These are phyloP conservation scores for Selaginella moellendorffii DNA, from an alignment of 75 land plant species.

Conservation along the genomic window DNA sequence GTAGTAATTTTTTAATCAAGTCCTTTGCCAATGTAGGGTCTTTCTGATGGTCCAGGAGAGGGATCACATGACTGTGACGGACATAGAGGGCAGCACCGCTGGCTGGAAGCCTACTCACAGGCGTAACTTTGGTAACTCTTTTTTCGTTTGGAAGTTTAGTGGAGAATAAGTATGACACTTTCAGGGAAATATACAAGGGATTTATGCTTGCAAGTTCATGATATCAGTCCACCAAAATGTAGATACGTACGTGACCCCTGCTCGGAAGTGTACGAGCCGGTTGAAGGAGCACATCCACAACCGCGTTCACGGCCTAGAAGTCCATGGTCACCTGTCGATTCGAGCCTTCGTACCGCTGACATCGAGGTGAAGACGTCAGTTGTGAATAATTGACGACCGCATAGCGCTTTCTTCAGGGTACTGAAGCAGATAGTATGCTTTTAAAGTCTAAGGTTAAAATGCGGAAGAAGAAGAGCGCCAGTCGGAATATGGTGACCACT, in stretches of 20 bases:
- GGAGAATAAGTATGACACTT: background rate
- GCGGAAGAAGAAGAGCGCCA: background rate
- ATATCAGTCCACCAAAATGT: background rate
- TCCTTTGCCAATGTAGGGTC: constrained; percentile 9
- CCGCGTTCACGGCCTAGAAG: background rate
- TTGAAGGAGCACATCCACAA: background rate
- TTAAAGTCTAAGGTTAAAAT: background rate
- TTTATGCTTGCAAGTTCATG: constrained; percentile 2
- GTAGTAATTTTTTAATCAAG: background rate
- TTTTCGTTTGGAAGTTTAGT: background rate
- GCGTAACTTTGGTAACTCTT: constrained; percentile 7
- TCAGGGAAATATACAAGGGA: constrained; percentile 4
- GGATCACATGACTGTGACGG: background rate
- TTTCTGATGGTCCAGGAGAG: constrained; percentile 9
- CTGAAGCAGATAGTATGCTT: background rate
- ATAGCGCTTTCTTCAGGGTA: constrained; percentile 6
- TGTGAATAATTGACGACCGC: background rate
- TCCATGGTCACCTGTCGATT: background rate
- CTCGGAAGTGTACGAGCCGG: background rate
- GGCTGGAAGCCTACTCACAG: constrained; percentile 6
- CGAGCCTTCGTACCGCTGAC: background rate
- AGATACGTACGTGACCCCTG: constrained; percentile 2
- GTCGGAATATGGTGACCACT: constrained; percentile 1
- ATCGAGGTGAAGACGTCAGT: constrained; percentile 4
- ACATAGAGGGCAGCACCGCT: background rate